Evolutionary conservation across 805 yeast genomes (phyloP).

Genomic region (Saccharomycopsis sp.): DNA sequence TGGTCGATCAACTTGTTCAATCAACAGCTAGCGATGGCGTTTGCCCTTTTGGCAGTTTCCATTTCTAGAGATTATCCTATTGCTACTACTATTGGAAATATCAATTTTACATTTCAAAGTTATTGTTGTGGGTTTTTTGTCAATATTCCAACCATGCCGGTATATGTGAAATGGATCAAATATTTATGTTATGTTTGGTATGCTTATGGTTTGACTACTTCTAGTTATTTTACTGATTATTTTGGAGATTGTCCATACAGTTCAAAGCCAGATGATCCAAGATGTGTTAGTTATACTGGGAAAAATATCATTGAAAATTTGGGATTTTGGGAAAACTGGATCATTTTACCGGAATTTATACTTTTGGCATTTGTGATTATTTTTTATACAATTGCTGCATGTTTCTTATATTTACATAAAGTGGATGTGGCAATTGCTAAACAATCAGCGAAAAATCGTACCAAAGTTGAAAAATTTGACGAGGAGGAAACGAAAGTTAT

Average conservation of each 20-base stretch:
- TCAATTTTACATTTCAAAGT: conserved; percentile 60
- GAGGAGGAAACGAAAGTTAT: background rate
- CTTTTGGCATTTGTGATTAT: conserved; percentile 49
- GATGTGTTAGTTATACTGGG: conserved; percentile 46
- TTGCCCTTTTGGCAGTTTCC: conserved; percentile 43
- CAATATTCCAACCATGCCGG: conserved; percentile 66
- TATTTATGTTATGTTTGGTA: conserved; percentile 73
- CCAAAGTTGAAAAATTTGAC: background rate
- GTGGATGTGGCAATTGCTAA: conserved; percentile 43
- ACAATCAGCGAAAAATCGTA: conserved; percentile 1
- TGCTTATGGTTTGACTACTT: conserved; percentile 55
- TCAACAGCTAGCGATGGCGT: conserved; percentile 44
- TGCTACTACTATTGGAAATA: conserved; percentile 51
- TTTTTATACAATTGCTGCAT: conserved; percentile 37
- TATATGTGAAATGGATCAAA: conserved; percentile 78
- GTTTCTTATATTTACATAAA: conserved; percentile 37
- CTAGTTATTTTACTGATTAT: conserved; percentile 58
- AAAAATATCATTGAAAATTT: conserved; percentile 38
- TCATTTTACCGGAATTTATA: conserved; percentile 50
- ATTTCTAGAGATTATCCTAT: conserved; percentile 49
- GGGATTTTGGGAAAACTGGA: conserved; percentile 61
- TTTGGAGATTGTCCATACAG: conserved; percentile 42
- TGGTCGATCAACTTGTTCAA: conserved; percentile 49
- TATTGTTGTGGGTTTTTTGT: conserved; percentile 77
- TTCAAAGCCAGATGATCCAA: conserved; percentile 21